Base-by-base conservation (phyloP, 202 grass and related monocot species). In the Digitaria exilis region DNA sequence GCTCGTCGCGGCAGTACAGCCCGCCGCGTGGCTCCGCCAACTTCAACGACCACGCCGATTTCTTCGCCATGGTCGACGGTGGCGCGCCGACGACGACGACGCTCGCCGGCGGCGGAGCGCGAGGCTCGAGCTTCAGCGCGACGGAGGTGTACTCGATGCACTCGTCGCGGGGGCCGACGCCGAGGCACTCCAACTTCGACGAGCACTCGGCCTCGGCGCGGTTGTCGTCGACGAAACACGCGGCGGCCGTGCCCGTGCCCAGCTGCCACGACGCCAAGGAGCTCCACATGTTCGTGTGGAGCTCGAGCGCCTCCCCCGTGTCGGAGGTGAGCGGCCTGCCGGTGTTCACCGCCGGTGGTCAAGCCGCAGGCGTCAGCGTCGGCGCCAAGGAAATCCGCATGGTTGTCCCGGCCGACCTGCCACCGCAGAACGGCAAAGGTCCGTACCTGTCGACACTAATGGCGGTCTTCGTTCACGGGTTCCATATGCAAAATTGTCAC, bases 241-340 rank as follows among this genome's bases (percentile, higher is more conserved):
- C 11, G 3, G 48, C 39, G 12, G 77, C 12, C 56, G 62, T 77
- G 37, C 63, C 12, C 56, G 62, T 77, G 37, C 63, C 73, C 17
- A 85, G 70, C 37, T 39, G 6, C 82, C 95, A 92, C 15, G 96
- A 98, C 54, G 85, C 89, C 37, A 98, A 94, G 81, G 96, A 98
- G 93, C 88, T 96, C 34, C 96, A 98, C 89, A 98, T 98, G 96
- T 98, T 98, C 82, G 91, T 98, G 34, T 98, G 96, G 96, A 94
- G 91, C 85, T 96, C 96, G 3, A 89, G 78, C 70, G 61, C 91
- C 28, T 96, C 93, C 73, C 96, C 96, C n/a, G 93, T 89, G 42
- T 96, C 96, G 5, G 96, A 98, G 8, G 90, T 90, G 17, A 87
- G 91, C 57, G 91, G 90, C 28, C 86, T 98, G 72, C 96, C 83